Percentiles rank a stretch among this genome's conserved stretches.
Evolutionary conservation across 352 stramenopile species (phyloP).

Genomic region (Phytophthora macrochlamydospora): DNA sequence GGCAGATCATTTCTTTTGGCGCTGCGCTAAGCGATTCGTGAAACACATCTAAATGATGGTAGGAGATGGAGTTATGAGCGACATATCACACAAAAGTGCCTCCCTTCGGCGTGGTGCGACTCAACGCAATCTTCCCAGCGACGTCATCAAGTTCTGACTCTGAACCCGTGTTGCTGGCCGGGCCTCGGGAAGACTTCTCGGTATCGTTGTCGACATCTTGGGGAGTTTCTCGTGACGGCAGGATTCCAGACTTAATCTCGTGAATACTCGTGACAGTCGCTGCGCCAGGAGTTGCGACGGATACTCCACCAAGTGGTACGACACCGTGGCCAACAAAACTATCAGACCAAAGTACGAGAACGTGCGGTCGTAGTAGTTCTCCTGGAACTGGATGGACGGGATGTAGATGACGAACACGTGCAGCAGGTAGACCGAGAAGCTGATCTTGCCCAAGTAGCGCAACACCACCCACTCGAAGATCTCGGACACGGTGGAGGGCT

Average conservation of each 20-base stretch:
- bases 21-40: too few species aligned
- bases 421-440: constrained; percentile 41
- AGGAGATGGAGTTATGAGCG: too few species aligned
- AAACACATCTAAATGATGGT: too few species aligned
- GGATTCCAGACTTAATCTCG: neutral
- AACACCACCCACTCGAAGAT: constrained; percentile 35
- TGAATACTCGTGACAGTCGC: neutral
- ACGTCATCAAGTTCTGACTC: too few species aligned
- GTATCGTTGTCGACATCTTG: too few species aligned
- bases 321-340: constrained; percentile 20
- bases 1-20: too few species aligned
- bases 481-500: constrained; percentile 14
- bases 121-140: too few species aligned
- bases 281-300: constrained; percentile 31
- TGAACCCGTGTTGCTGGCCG: too few species aligned
- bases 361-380: neutral
- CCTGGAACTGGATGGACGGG: neutral
- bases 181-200: too few species aligned
- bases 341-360: constrained; percentile 24
- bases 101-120: too few species aligned
- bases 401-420: constrained; percentile 28
- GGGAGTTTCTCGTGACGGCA: neutral
- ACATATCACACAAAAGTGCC: too few species aligned
- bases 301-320: constrained; percentile 38
- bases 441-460: constrained; percentile 35